phyloP scores from a whole-genome alignment of 345 rosid species.

The Mallotus nudiflorus region DNA sequence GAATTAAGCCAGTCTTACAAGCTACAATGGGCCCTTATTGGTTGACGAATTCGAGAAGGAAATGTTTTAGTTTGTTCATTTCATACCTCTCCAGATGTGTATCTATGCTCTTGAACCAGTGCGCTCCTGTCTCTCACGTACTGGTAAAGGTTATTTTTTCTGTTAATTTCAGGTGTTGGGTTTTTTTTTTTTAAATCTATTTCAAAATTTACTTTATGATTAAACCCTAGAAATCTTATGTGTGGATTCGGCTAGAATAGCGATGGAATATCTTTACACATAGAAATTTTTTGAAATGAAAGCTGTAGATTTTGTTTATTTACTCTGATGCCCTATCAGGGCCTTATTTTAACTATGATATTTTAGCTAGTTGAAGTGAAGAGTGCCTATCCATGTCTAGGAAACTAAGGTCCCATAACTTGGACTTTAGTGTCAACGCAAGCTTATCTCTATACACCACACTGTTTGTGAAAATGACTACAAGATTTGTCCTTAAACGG shows the following conservation, averaged over 20 bases:
- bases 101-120: background rate
- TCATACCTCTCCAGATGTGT: background rate
- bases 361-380: background rate
- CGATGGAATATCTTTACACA: no score
- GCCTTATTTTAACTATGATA: no score
- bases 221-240: no score
- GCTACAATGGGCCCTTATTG: background rate
- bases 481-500: background rate
- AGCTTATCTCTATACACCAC: background rate
- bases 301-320: no score
- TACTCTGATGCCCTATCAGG: background rate
- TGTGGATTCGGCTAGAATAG: no score
- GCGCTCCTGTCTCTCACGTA: background rate
- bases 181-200: no score
- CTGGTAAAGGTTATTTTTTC: background rate
- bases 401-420: background rate
- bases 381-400: background rate
- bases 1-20: background rate
- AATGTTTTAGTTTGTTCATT: background rate
- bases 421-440: background rate
- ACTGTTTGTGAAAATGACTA: background rate
- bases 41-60: background rate
- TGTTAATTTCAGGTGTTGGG: background rate
- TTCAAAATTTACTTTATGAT: no score
- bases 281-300: no score